phyloP scores from a whole-genome alignment of 352 stramenopile genomes.

The Pythium utonaiense region DNA sequence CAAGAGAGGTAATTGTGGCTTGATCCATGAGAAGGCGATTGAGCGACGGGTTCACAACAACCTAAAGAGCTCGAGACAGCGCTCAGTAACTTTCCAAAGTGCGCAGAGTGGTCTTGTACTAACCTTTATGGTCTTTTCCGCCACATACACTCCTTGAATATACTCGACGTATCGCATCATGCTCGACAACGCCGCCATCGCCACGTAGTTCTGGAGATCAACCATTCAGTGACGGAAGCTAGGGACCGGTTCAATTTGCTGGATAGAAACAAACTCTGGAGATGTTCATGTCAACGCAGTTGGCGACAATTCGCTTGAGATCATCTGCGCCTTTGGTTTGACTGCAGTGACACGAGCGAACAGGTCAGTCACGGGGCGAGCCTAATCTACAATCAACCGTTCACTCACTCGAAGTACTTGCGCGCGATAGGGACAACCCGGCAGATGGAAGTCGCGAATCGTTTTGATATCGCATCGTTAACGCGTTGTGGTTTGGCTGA shows the following conservation, averaged over 20 bases:
- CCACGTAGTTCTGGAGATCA: conserved; percentile 66
- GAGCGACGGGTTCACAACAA: conserved; percentile 70
- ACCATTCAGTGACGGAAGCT: neutral
- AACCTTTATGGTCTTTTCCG: conserved; percentile 80
- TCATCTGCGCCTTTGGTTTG: conserved; percentile 84
- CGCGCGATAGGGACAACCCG: conserved; percentile 63
- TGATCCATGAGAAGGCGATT: conserved; percentile 82
- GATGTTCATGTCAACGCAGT: conserved; percentile 84
- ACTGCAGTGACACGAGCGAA: conserved; percentile 22
- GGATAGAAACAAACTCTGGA: conserved; percentile 34
- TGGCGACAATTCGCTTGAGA: conserved; percentile 76
- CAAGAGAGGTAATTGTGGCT: conserved; percentile 66
- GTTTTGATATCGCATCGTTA: conserved; percentile 67
- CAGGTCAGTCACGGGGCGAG: too few relatives aligned
- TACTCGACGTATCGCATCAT: conserved; percentile 86
- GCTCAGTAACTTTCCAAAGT: neutral
- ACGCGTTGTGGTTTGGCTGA: conserved; percentile 50
- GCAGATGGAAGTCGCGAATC: conserved; percentile 48
- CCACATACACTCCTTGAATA: conserved; percentile 85
- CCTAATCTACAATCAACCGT: neutral
- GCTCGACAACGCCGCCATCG: conserved; percentile 76
- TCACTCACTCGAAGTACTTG: conserved; percentile 76
- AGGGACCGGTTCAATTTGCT: too few relatives aligned
- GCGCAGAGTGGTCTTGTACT: neutral
- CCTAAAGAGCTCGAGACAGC: conserved; percentile 27